Evolutionary conservation across 208 protist species (phyloP).

Genomic region (Leishmania tarentolae): DNA sequence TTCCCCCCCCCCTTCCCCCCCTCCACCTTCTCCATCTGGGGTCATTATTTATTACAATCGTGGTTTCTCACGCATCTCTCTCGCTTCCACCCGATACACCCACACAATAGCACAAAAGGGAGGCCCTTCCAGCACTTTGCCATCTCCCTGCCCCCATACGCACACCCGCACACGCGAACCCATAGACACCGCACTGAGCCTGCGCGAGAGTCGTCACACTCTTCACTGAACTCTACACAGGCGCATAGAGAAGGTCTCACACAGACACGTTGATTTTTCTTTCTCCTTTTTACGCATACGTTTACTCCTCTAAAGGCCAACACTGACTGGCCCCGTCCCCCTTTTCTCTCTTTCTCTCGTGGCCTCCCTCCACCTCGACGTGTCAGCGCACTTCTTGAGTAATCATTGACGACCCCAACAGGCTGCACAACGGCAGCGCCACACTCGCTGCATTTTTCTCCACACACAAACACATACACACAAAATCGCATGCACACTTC

Average conservation of each 20-base stretch:
- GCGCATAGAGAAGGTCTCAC: neutral
- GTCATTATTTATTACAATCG: neutral
- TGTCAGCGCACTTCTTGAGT: neutral
- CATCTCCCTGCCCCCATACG: neutral
- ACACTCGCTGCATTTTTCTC: neutral
- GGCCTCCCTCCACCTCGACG: neutral
- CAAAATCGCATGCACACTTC: neutral
- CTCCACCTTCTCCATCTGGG: neutral
- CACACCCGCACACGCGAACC: neutral
- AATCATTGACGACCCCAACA: neutral
- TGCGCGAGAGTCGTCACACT: neutral
- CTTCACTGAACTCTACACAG: neutral
- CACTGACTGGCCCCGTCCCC: neutral
- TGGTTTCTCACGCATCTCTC: neutral
- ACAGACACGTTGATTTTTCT: neutral
- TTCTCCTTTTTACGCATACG: neutral
- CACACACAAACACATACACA: neutral
- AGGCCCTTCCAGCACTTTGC: neutral
- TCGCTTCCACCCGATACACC: neutral
- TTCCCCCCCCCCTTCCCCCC: neutral
- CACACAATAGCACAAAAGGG: neutral
- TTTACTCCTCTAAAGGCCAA: neutral
- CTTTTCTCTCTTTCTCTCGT: neutral
- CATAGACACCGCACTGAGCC: constrained; percentile 2
- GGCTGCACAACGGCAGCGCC: neutral